Evolutionary conservation across 106 monocot genomes (phyloP).

Genomic region (Narthecium ossifragum): DNA sequence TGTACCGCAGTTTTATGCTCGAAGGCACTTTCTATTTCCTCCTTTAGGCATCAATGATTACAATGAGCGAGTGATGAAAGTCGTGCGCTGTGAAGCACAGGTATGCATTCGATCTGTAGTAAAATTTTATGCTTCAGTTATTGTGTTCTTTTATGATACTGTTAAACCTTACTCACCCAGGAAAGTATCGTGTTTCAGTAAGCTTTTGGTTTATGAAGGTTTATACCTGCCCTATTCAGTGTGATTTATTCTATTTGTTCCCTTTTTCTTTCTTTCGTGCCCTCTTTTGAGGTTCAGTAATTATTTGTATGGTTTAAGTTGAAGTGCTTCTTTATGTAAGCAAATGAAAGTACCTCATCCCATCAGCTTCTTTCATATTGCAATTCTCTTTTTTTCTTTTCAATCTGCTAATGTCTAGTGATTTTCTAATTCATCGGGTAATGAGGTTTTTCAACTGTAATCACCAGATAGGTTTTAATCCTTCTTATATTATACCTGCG

Average conservation of each 20-base stretch:
- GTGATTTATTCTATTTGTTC: background rate
- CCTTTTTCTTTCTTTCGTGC: background rate
- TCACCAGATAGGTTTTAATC: no score
- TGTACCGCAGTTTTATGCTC: slow-evolving; percentile 73
- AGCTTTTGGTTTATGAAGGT: background rate
- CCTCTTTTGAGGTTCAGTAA: background rate
- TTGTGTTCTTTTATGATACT: no score
- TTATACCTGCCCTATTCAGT: background rate
- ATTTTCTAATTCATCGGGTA: no score
- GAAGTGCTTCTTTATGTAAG: no score
- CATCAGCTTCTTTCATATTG: no score
- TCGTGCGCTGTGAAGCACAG: slow-evolving; percentile 97
- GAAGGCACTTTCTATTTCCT: slow-evolving; percentile 88
- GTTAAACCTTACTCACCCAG: background rate
- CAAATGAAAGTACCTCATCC: no score
- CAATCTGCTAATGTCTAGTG: no score
- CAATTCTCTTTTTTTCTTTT: no score
- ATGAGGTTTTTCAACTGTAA: no score
- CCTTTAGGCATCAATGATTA: slow-evolving; percentile 84
- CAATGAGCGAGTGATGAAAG: slow-evolving; percentile 89
- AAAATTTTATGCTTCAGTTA: no score
- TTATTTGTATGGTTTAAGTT: no score
- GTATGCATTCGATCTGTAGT: slow-evolving; percentile 47
- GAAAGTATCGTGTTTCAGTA: background rate
- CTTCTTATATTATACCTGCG: no score